phyloP scores from a whole-genome alignment of 176 grass and related monocot species.

The Paspalum vaginatum region DNA sequence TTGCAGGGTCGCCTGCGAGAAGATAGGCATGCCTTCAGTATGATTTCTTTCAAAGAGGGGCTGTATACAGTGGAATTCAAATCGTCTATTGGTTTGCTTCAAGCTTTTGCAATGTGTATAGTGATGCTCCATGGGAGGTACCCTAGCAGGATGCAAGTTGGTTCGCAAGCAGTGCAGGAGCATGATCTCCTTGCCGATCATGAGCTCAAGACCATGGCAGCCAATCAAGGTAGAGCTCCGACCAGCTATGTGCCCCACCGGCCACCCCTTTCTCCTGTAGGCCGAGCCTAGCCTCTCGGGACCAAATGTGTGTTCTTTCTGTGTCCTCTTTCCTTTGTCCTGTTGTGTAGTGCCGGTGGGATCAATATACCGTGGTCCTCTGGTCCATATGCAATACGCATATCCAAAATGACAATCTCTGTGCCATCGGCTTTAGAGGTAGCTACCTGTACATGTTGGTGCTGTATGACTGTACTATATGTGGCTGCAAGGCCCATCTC shows the following conservation, averaged over 20 bases:
- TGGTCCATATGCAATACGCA: slow-evolving; percentile 29
- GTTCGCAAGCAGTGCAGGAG: slow-evolving; percentile 31
- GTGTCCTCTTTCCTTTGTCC: slow-evolving; percentile 10
- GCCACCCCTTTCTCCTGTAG: slow-evolving; percentile 81
- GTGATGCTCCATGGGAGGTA: slow-evolving; percentile 65
- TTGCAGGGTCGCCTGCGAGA: slow-evolving; percentile 57
- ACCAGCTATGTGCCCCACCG: slow-evolving; percentile 68
- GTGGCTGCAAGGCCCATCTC: slow-evolving; percentile 60
- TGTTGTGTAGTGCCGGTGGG: slow-evolving; percentile 19
- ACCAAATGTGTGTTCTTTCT: slow-evolving; percentile 38
- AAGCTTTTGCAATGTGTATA: slow-evolving; percentile 89
- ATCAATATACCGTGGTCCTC: slow-evolving; percentile 45
- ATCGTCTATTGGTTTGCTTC: slow-evolving; percentile 69
- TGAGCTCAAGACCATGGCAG: slow-evolving; percentile 45
- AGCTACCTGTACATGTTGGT: slow-evolving; percentile 47
- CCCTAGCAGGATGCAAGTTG: slow-evolving; percentile 41
- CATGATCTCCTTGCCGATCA: slow-evolving; percentile 43
- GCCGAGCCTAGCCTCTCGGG: slow-evolving; percentile 59
- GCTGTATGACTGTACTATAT: slow-evolving; percentile 39
- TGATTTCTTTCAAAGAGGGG: slow-evolving; percentile 86
- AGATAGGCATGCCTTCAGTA: slow-evolving; percentile 59
- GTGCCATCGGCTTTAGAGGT: slow-evolving; percentile 34
- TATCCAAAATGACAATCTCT: slow-evolving; percentile 35
- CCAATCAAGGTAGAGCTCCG: slow-evolving; percentile 45
- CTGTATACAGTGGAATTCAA: slow-evolving; percentile 72